Evolutionary conservation across 257 asterid genomes (phyloP).

Genomic region (Solanum etuberosum): DNA sequence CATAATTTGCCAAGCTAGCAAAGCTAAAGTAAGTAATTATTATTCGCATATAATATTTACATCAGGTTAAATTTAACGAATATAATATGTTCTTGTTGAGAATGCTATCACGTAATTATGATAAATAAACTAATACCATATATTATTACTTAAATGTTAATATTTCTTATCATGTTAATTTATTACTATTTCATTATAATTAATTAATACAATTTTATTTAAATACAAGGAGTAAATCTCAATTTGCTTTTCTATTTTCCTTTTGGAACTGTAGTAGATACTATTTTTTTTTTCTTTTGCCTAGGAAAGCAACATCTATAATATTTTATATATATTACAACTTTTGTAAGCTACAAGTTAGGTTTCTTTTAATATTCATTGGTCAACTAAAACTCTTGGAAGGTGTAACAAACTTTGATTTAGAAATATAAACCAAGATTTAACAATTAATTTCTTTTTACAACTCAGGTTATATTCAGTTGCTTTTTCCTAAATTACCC

Average conservation of each 20-base stretch:
- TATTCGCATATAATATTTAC: neutral
- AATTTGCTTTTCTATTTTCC: neutral
- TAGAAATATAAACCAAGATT: neutral
- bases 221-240: neutral
- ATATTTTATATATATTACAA: neutral
- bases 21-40: neutral
- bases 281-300: neutral
- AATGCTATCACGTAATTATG: neutral
- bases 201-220: neutral
- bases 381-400: conserved; percentile 6
- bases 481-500: neutral
- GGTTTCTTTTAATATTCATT: conserved; percentile 2
- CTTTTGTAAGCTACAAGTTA: conserved; percentile 18
- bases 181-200: neutral
- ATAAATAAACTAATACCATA: neutral
- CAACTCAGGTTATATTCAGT: neutral
- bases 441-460: neutral
- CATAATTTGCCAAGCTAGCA: neutral
- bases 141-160: neutral
- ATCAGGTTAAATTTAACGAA: fast-evolving
- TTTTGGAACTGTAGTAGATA: neutral
- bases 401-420: conserved; percentile 16
- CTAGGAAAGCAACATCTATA: neutral
- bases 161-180: neutral
- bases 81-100: fast-evolving